Percentiles rank a stretch among this genome's conserved stretches.
Conservation (phyloP, 2,329 filamentous ascomycete species). For the Diaporthe helianthi region DNA sequence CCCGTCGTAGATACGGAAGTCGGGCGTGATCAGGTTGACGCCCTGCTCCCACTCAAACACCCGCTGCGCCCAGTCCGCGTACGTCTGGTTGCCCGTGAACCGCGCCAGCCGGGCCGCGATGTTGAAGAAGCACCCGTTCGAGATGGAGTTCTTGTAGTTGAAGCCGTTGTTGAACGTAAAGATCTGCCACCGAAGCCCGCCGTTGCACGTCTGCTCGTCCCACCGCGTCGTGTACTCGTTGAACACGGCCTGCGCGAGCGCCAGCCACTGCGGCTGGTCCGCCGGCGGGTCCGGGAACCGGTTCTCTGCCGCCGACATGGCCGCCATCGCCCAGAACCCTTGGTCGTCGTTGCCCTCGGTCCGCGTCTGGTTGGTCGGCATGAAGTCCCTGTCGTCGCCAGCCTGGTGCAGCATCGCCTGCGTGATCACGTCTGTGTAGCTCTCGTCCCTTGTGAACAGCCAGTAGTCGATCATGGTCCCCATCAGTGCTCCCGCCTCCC, state of each 20-base stretch:
- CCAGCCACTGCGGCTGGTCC: constrained; percentile 76
- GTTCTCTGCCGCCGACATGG: constrained; percentile 79
- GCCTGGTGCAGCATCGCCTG: constrained; percentile 68
- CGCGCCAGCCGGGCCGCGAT: constrained; percentile 73
- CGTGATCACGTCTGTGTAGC: constrained; percentile 66
- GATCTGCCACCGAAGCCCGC: constrained; percentile 87
- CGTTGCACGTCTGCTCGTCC: constrained; percentile 70
- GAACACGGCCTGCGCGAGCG: constrained; percentile 79
- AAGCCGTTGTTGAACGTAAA: constrained; percentile 78
- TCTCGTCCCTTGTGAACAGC: constrained; percentile 70
- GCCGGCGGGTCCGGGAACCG: constrained; percentile 73
- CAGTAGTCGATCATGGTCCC: constrained; percentile 76
- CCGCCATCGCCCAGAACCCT: constrained; percentile 86
- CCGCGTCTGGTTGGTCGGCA: constrained; percentile 70
- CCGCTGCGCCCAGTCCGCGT: constrained; percentile 76
- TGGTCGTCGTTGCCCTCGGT: constrained; percentile 76
- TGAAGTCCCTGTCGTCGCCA: constrained; percentile 66
- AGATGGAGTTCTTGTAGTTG: constrained; percentile 73
- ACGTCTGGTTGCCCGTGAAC: constrained; percentile 82
- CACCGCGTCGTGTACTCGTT: constrained; percentile 78
- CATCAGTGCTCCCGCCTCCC: constrained; percentile 77
- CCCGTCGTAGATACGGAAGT: constrained; percentile 66
- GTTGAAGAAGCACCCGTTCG: constrained; percentile 75
- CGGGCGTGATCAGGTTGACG: constrained; percentile 62
- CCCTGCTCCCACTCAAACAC: constrained; percentile 70